phyloP scores from a whole-genome alignment of 2,329 filamentous ascomycete species.

The Xylaria sp. region DNA sequence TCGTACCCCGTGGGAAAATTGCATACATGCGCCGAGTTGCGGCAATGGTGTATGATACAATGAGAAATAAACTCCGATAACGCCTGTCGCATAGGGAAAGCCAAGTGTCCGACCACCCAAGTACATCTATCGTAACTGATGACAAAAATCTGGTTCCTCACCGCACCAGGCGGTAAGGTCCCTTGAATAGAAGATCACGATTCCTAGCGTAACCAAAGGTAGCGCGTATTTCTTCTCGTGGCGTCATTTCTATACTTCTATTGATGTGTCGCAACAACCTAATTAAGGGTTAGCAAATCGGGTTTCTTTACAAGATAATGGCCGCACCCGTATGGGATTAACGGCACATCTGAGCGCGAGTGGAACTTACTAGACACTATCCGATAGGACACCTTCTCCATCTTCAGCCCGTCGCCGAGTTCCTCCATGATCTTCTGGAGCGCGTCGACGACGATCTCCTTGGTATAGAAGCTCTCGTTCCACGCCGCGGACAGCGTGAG shows the following conservation, averaged over 20 bases:
- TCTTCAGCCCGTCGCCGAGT: constrained; percentile 12
- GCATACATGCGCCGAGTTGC: neutral
- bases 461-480: constrained; percentile 21
- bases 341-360: neutral
- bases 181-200: neutral
- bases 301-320: neutral
- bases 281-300: neutral
- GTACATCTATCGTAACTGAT: neutral
- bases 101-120: no score
- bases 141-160: neutral
- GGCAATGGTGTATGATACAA: neutral
- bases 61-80: no score
- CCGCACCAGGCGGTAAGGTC: neutral
- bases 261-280: constrained; percentile 1
- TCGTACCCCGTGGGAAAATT: neutral
- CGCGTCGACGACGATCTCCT: constrained; percentile 5
- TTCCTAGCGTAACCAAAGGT: neutral
- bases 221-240: neutral
- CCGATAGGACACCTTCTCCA: constrained; percentile 1
- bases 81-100: no score
- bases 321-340: neutral
- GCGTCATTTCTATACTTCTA: neutral
- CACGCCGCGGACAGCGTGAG: constrained; percentile 17
- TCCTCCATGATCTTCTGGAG: constrained; percentile 14
- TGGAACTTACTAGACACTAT: constrained; percentile 5